A percentile compares a stretch with the other conserved stretches of the same genome.
Evolutionary conservation across 169 alveolate species (phyloP).

Genomic region (Eimeria necatrix): DNA sequence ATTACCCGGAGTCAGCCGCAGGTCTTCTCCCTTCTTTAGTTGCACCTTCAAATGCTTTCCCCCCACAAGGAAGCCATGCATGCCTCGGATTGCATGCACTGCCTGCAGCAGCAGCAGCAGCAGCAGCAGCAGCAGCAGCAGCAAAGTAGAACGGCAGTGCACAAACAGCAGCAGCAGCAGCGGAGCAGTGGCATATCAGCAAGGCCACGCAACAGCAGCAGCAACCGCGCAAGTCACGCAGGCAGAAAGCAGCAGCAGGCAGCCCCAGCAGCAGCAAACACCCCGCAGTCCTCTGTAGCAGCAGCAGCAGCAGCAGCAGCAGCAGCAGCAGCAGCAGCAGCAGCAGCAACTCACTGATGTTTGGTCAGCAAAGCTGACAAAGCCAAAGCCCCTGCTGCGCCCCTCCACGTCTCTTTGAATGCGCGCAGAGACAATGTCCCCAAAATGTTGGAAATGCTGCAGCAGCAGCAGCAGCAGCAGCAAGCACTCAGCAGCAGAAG

Average conservation of each 20-base stretch:
- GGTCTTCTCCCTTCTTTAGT: constrained; percentile 93
- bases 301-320: constrained; percentile 18
- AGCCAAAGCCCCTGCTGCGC: constrained; percentile 93
- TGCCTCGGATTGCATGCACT: constrained; percentile 90
- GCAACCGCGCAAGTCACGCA: not conserved
- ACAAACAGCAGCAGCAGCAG: not conserved
- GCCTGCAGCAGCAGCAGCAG: constrained; percentile 74
- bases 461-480: constrained; percentile 53
- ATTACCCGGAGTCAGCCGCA: constrained; percentile 39
- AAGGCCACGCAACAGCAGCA: not conserved
- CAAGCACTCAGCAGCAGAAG: too few species aligned
- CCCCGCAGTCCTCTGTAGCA: not conserved
- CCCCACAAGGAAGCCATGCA: constrained; percentile 93
- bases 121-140: constrained; percentile 58
- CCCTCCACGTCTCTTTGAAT: constrained; percentile 89
- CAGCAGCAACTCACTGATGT: constrained; percentile 54
- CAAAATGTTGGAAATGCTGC: constrained; percentile 90
- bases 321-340: constrained; percentile 37
- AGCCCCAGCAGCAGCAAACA: not conserved
- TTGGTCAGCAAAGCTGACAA: constrained; percentile 92
- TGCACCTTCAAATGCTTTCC: constrained; percentile 92
- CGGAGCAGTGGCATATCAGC: not conserved
- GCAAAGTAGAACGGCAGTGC: not conserved
- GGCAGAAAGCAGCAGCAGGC: constrained; percentile 26
- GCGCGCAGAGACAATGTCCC: constrained; percentile 89